Evolutionary conservation across 2,329 filamentous ascomycete genomes (phyloP).

Genomic region (Volutella citrinella): DNA sequence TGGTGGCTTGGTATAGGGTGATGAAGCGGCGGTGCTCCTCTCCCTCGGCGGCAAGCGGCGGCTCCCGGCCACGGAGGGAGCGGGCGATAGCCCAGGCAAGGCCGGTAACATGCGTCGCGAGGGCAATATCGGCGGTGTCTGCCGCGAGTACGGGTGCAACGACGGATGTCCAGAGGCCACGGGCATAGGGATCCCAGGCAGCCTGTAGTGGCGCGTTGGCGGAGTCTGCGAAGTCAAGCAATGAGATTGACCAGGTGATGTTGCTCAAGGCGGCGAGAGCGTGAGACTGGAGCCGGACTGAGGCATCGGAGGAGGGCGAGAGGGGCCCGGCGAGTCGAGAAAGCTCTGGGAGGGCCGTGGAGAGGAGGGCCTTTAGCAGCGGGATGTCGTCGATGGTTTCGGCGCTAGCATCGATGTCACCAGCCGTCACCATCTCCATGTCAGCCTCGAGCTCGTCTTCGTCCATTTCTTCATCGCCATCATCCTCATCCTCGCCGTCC

Average conservation of each 20-base stretch:
- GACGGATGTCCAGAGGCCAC: slow-evolving; percentile 55
- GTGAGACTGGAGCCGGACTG: slow-evolving; percentile 46
- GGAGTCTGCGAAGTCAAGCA: slow-evolving; percentile 55
- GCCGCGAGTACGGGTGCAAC: slow-evolving; percentile 56
- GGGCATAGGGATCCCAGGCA: slow-evolving; percentile 53
- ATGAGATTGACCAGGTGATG: slow-evolving; percentile 64
- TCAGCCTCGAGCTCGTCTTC: slow-evolving; percentile 59
- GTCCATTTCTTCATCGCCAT: slow-evolving; percentile 52
- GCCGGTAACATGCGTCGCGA: slow-evolving; percentile 62
- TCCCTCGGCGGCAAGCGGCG: slow-evolving; percentile 44
- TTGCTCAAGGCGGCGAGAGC: slow-evolving; percentile 64
- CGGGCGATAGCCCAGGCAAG: slow-evolving; percentile 65
- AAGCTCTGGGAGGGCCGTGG: slow-evolving; percentile 39
- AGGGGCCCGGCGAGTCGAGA: slow-evolving; percentile 42
- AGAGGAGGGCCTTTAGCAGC: slow-evolving; percentile 44
- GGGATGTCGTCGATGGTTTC: slow-evolving; percentile 48
- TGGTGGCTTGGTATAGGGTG: slow-evolving; percentile 60
- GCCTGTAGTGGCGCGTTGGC: slow-evolving; percentile 49
- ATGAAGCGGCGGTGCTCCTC: slow-evolving; percentile 62
- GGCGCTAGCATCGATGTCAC: slow-evolving; percentile 38
- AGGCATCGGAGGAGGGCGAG: slow-evolving; percentile 38
- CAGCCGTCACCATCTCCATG: slow-evolving; percentile 61
- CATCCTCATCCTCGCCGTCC: slow-evolving; percentile 34
- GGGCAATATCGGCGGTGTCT: slow-evolving; percentile 58
- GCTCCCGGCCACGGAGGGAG: slow-evolving; percentile 44